Evolutionary conservation across 495 filamentous ascomycete genomes (phyloP).

Genomic region (Apodospora peruviana): DNA sequence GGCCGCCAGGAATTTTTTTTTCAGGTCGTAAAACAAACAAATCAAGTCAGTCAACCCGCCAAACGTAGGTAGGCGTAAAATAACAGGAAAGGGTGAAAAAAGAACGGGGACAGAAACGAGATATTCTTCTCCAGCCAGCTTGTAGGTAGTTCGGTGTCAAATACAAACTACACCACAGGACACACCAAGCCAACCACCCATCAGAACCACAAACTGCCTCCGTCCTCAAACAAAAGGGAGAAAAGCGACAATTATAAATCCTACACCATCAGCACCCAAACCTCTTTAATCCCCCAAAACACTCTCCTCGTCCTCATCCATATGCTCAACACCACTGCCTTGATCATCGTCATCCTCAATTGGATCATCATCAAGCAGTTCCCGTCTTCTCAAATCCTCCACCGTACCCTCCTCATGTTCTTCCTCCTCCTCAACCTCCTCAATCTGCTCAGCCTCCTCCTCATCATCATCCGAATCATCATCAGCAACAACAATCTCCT

Average conservation of each 20-base stretch:
- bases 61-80: no score
- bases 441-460: constrained; percentile 46
- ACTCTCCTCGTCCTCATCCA: constrained; percentile 58
- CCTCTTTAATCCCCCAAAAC: constrained; percentile 70
- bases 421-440: constrained; percentile 37
- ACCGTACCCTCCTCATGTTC: constrained; percentile 47
- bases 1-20: no score
- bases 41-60: neutral
- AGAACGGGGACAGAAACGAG: no score
- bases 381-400: constrained; percentile 58
- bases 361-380: constrained; percentile 45
- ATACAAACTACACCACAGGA: no score
- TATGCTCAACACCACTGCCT: constrained; percentile 26
- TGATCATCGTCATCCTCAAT: constrained; percentile 38
- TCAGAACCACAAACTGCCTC: no score
- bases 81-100: no score
- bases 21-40: neutral
- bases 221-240: no score
- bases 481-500: constrained; percentile 39
- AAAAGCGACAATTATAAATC: no score
- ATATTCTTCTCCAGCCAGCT: no score
- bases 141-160: no score
- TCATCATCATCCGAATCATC: constrained; percentile 48
- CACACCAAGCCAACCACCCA: no score
- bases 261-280: constrained; percentile 55